phyloP scores from a whole-genome alignment of 768 basidiomycete species.

The Tylopilus subfusipes region DNA sequence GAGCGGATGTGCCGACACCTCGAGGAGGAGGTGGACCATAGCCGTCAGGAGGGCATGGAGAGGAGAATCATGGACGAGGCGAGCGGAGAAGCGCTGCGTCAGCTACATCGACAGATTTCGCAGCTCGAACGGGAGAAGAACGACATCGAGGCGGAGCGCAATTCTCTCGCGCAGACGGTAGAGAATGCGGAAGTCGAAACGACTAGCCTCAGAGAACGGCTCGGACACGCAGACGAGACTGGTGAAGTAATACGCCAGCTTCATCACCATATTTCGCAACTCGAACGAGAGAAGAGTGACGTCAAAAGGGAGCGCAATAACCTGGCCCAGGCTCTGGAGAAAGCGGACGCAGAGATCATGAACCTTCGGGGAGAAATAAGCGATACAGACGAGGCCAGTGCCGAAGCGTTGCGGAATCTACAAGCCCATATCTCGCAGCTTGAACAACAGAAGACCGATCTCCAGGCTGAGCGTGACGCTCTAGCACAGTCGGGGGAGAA shows the following conservation, averaged over 20 bases:
- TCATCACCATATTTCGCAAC: conserved; percentile 67
- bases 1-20: conserved; percentile 62
- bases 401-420: conserved; percentile 69
- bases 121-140: conserved; percentile 66
- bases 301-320: conserved; percentile 45
- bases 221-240: conserved; percentile 70
- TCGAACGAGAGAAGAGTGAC: conserved; percentile 61
- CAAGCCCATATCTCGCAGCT: conserved; percentile 72
- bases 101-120: conserved; percentile 76
- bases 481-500: not conserved
- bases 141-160: conserved; percentile 47
- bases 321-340: conserved; percentile 13
- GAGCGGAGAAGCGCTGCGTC: conserved; percentile 72
- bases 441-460: conserved; percentile 56
- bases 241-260: conserved; percentile 70
- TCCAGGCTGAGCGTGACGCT: conserved; percentile 23
- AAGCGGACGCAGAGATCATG: not conserved
- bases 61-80: conserved; percentile 82
- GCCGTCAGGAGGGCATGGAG: conserved; percentile 77
- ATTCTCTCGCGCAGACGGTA: conserved; percentile 26
- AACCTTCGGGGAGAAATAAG: not conserved
- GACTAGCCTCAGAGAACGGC: conserved; percentile 56
- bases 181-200: conserved; percentile 58
- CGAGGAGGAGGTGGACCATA: conserved; percentile 86
- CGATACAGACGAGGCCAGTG: conserved; percentile 56